phyloP scores from a whole-genome alignment of 192 early-diverging fungal genomes.

The Geosiphon pyriformis region DNA sequence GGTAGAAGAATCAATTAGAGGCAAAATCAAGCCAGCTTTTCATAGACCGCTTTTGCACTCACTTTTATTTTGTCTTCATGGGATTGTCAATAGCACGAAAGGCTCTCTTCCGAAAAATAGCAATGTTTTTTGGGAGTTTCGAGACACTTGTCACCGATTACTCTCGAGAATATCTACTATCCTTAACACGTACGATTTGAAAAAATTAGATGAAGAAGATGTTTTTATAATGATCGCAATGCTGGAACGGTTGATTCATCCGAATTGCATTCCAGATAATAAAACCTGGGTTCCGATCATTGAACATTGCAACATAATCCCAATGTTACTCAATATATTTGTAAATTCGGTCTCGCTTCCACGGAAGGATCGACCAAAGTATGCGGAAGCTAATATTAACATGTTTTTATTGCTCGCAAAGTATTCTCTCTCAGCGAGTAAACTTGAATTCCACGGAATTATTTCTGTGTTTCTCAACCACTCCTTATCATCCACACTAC shows the following conservation, averaged over 20 bases:
- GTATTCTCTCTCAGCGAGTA: constrained; percentile 4
- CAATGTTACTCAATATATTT: constrained; percentile 12
- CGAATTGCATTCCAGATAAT: constrained; percentile 15
- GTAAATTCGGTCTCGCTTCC: constrained; percentile 5
- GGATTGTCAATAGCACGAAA: constrained; percentile 9
- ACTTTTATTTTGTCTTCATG: constrained; percentile 31
- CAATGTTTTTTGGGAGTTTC: not conserved
- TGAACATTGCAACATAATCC: constrained; percentile 8
- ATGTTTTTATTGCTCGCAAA: constrained; percentile 15
- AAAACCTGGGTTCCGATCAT: constrained; percentile 9
- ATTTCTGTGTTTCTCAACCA: constrained; percentile 13
- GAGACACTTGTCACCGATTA: constrained; percentile 6
- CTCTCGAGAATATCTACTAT: constrained; percentile 9
- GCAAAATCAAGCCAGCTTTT: constrained; percentile 15
- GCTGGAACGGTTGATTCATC: constrained; percentile 7
- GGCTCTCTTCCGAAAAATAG: not conserved
- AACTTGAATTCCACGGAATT: not conserved
- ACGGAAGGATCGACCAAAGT: constrained; percentile 12
- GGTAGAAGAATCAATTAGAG: not conserved
- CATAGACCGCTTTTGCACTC: constrained; percentile 35
- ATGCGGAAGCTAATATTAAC: constrained; percentile 4
- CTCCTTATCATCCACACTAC: not conserved
- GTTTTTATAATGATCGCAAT: constrained; percentile 8
- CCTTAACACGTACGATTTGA: not conserved
- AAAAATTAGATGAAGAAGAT: constrained; percentile 8